Evolutionary conservation across 768 basidiomycete genomes (phyloP).

Genomic region (Lactarius trivialis): DNA sequence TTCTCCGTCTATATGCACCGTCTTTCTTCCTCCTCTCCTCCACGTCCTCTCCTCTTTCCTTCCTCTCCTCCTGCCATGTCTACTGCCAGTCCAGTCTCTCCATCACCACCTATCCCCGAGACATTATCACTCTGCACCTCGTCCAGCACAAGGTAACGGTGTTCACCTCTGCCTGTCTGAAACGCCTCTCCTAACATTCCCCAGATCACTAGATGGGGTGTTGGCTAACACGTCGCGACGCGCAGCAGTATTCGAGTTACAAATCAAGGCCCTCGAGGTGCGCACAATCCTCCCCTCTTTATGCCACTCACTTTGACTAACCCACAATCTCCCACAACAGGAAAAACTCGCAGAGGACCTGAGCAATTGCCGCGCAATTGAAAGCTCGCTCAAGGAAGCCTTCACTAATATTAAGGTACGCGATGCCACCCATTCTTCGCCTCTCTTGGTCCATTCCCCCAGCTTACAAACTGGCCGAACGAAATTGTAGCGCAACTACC

Average conservation of each 20-base stretch:
- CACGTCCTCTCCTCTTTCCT: not conserved
- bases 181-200: not conserved
- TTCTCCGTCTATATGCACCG: not conserved
- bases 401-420: conserved; percentile 53
- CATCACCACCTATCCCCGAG: not conserved
- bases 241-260: conserved; percentile 8
- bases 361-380: conserved; percentile 69
- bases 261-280: conserved; percentile 18
- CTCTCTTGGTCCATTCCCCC: not conserved
- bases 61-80: conserved; percentile 2
- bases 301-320: not conserved
- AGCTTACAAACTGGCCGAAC: not conserved
- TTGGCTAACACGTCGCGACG: conserved; percentile 8
- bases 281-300: not conserved
- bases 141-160: not conserved
- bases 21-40: not conserved
- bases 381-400: conserved; percentile 61
- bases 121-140: not conserved
- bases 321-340: conserved; percentile 31
- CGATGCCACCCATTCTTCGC: conserved; percentile 13
- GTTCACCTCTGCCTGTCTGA: not conserved
- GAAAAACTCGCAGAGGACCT: conserved; percentile 61
- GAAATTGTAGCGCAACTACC: conserved; percentile 44
- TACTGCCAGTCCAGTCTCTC: not conserved
- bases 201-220: not conserved